Evolutionary conservation across 495 filamentous ascomycete species (phyloP), one percentile per base, ranked within the genome.

Genomic region (Lophiotrema nucula): DNA sequence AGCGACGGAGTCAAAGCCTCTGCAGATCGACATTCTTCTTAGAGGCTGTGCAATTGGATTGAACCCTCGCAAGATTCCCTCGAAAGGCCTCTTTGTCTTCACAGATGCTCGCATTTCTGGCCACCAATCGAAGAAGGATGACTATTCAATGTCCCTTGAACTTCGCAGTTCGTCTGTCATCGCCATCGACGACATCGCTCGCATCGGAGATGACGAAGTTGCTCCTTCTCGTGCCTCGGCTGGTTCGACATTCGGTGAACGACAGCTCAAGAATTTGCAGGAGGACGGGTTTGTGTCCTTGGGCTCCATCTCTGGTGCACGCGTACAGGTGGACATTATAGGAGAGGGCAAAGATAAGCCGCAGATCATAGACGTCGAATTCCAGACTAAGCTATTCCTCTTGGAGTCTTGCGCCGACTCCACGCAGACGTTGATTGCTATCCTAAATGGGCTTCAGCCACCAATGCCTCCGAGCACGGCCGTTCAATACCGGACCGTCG

Each of bases 391-490:
- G 67, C 77, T 99, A 1, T 77, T 97, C 24, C 84, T 99, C 21
- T 76, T 99, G 15, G 95, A 99, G 69, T 89, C 90, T 3, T 97
- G 95, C 67, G 93, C 95, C 15, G 95, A 99, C 71, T 97, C 95
- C 10, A 97, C 93, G 0, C 90, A 96, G 65, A 97, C 95, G 0
- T 80, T 99, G 2, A 84, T 95, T 47, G 83, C 79, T 15, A 81
- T 93, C 54, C 69, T 93, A 37, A 90, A 88, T 66, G 91, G 86
- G 0, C 79, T 99, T 3, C 83, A 83, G 11, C 93, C 92, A 21
- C 93, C 95, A 2, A 81, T 81, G 5, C 85, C 89, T 0, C 90
- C 91, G 8, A 89, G 81, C 63, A 86, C 86, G 43, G 84, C 86
- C 50, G 79, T 83, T 53, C 92, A 92, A 67, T 99, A 97, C 69